These are phyloP conservation scores for Podospora bellae-mahoneyi DNA, from an alignment of 495 filamentous ascomycete genomes.

Conservation along the genomic window DNA sequence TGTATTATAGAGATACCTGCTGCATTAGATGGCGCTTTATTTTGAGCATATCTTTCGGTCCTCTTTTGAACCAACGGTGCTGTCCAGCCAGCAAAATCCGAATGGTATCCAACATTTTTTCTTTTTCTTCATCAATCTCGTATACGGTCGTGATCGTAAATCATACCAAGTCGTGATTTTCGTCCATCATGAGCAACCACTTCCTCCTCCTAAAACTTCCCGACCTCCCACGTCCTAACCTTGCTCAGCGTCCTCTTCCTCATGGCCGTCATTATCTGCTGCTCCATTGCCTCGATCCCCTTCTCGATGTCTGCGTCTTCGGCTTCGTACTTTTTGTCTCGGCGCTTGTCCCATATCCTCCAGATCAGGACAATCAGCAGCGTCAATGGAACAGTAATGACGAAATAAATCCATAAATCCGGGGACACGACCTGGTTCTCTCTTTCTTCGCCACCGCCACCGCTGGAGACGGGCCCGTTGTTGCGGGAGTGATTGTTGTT, in stretches of 20 bases:
- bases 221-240: constrained; percentile 43
- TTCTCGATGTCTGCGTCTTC: constrained; percentile 51
- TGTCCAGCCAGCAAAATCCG: too few species aligned
- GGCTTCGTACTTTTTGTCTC: constrained; percentile 41
- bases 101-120: too few species aligned
- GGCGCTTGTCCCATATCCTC: constrained; percentile 45
- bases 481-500: constrained; percentile 5
- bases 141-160: not conserved
- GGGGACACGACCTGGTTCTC: constrained; percentile 33
- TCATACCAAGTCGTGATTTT: not conserved
- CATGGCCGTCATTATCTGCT: constrained; percentile 51
- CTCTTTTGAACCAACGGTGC: too few species aligned
- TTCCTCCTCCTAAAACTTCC: not conserved
- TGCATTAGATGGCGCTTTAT: not conserved
- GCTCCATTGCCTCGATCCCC: constrained; percentile 54
- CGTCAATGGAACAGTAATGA: constrained; percentile 50
- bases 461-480: not conserved
- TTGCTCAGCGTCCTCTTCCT: constrained; percentile 53
- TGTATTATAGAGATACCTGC: constrained; percentile 1
- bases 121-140: not conserved
- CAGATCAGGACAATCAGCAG: constrained; percentile 43
- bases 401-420: constrained; percentile 55
- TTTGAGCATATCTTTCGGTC: not conserved
- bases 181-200: not conserved
- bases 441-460: constrained; percentile 10